These are phyloP conservation scores for Xylaria sp. DNA, from an alignment of 495 filamentous ascomycete genomes.

Conservation along the genomic window DNA sequence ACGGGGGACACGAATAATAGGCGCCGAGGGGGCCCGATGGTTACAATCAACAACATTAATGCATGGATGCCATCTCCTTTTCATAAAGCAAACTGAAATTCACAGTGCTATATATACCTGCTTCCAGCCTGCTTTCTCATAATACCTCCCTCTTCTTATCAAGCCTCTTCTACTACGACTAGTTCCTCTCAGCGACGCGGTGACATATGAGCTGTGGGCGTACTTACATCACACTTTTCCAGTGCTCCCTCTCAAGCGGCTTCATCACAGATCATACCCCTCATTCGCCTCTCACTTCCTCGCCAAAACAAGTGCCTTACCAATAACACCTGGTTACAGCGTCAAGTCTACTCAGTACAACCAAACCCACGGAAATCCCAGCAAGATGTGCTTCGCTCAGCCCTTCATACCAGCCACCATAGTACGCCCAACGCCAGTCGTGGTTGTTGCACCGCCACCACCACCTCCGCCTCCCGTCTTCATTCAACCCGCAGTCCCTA, in stretches of 20 bases:
- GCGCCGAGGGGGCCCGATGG: background rate
- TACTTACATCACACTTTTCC: background rate
- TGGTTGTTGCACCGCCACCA: slow-evolving; percentile 17
- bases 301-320: background rate
- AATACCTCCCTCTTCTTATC: background rate
- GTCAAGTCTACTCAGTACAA: background rate
- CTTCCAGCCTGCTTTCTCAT: background rate
- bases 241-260: background rate
- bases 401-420: slow-evolving; percentile 2
- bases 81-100: background rate
- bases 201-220: background rate
- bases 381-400: slow-evolving; percentile 11
- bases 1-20: background rate
- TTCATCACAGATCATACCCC: background rate
- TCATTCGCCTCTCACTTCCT: background rate
- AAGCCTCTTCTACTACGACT: too few species aligned
- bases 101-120: background rate
- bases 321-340: background rate
- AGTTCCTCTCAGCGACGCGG: too few species aligned
- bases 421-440: background rate
- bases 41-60: background rate
- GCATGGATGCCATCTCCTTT: background rate
- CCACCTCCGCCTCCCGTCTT: slow-evolving; percentile 3
- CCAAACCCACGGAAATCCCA: background rate
- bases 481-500: background rate